Conservation (phyloP, 805 yeast genomes). For the Zygotorulaspora danielsina region DNA sequence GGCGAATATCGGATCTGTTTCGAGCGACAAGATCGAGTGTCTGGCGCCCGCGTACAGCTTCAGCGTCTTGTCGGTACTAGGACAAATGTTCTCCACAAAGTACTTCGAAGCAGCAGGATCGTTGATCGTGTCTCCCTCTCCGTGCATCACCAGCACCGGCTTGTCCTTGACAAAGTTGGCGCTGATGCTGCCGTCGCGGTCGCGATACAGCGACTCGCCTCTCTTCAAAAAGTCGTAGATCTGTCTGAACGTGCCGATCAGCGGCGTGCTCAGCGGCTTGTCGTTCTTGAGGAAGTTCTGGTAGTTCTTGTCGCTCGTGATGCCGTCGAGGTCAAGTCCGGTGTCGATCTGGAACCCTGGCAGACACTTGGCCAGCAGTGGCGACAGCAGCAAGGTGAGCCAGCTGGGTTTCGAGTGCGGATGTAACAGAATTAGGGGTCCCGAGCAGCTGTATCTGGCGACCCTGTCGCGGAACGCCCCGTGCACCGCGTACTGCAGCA, state of each 20-base stretch:
- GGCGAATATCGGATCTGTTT: conserved; percentile 41
- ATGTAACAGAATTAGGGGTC: conserved; percentile 58
- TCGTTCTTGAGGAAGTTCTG: conserved; percentile 42
- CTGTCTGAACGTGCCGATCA: conserved; percentile 50
- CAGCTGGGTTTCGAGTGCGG: conserved; percentile 55
- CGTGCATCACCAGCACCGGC: conserved; percentile 58
- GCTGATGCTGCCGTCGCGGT: conserved; percentile 36
- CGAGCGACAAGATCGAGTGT: conserved; percentile 46
- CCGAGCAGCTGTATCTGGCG: conserved; percentile 47
- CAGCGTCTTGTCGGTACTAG: conserved; percentile 24
- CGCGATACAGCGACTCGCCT: conserved; percentile 49
- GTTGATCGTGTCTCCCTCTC: conserved; percentile 59
- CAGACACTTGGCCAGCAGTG: conserved; percentile 38
- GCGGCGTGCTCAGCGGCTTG: conserved; percentile 41
- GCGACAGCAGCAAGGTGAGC: conserved; percentile 40
- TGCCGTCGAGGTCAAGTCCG: conserved; percentile 48
- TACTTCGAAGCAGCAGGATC: conserved; percentile 44
- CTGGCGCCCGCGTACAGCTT: conserved; percentile 26
- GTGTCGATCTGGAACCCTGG: conserved; percentile 55
- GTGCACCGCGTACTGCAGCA: conserved; percentile 53
- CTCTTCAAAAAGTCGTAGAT: conserved; percentile 57
- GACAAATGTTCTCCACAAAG: conserved; percentile 39
- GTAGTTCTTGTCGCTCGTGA: conserved; percentile 49
- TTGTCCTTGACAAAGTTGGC: conserved; percentile 33
- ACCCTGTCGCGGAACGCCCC: conserved; percentile 50